phyloP scores from a whole-genome alignment of 345 rosid species.

The Pseudoturritis turrita region DNA sequence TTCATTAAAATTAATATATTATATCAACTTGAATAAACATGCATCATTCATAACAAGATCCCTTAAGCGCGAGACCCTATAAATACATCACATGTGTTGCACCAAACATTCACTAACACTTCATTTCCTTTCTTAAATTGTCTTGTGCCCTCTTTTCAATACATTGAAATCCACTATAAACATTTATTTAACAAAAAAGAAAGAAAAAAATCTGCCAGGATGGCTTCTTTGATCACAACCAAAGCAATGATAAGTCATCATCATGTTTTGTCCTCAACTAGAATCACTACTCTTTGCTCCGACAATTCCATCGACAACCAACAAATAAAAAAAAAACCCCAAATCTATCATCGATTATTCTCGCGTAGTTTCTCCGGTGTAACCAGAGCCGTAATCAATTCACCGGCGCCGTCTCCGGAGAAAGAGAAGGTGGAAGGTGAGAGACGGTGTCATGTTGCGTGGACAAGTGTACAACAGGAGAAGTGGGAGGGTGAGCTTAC shows the following conservation, averaged over 20 bases:
- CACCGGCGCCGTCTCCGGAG: conserved; percentile 27
- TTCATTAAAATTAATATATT: not conserved
- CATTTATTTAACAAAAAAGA: not conserved
- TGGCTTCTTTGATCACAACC: conserved; percentile 36
- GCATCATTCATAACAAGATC: conserved; percentile 10
- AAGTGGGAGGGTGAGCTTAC: conserved; percentile 80
- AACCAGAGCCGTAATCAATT: conserved; percentile 24
- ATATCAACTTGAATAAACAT: conserved; percentile 21
- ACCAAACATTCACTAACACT: conserved; percentile 23
- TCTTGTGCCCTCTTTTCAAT: conserved; percentile 19
- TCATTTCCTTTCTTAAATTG: conserved; percentile 11
- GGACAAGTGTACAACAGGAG: conserved; percentile 78
- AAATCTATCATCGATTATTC: conserved; percentile 20
- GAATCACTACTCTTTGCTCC: conserved; percentile 23
- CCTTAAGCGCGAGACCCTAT: conserved; percentile 20
- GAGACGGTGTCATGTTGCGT: conserved; percentile 54
- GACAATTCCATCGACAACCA: conserved; percentile 9
- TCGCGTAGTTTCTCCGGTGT: conserved; percentile 28
- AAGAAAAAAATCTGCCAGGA: not conserved
- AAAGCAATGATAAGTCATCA: conserved; percentile 31
- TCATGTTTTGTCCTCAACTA: conserved; percentile 16
- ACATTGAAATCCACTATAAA: conserved; percentile 10
- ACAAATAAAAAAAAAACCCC: conserved; percentile 8
- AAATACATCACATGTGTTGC: conserved; percentile 26
- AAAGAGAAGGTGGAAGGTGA: conserved; percentile 9